phyloP scores from a whole-genome alignment of 2,329 filamentous ascomycete species.

The Penicillium aurantiogriseum region DNA sequence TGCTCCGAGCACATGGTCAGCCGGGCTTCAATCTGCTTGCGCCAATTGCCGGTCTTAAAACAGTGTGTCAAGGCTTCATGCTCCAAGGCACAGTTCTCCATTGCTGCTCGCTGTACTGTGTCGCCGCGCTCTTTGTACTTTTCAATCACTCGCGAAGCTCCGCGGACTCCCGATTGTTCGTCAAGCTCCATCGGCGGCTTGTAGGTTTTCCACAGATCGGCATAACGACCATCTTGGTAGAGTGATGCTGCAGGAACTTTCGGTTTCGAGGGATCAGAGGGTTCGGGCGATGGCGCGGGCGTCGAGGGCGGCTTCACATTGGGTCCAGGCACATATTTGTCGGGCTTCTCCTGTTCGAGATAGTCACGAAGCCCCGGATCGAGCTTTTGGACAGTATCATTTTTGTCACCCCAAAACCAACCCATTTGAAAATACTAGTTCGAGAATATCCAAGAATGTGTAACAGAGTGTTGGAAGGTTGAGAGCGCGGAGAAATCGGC shows the following conservation, averaged over 20 bases:
- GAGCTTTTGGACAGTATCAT: slow-evolving; percentile 70
- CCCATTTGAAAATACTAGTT: slow-evolving; percentile 49
- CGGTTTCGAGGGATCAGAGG: slow-evolving; percentile 33
- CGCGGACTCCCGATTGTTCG: slow-evolving; percentile 69
- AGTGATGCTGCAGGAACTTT: slow-evolving; percentile 53
- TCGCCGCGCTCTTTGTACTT: slow-evolving; percentile 79
- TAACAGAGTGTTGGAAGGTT: background rate
- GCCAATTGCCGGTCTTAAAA: slow-evolving; percentile 69
- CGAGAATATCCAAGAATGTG: background rate
- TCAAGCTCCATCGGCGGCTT: slow-evolving; percentile 64
- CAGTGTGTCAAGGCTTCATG: slow-evolving; percentile 81
- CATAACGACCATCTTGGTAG: slow-evolving; percentile 70
- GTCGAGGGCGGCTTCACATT: slow-evolving; percentile 27
- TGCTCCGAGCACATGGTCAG: slow-evolving; percentile 79
- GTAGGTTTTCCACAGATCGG: slow-evolving; percentile 92
- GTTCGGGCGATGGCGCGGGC: slow-evolving; percentile 19
- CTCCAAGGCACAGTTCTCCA: slow-evolving; percentile 91
- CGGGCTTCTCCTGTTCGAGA: slow-evolving; percentile 75
- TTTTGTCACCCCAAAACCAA: slow-evolving; percentile 59
- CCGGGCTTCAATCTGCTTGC: slow-evolving; percentile 52
- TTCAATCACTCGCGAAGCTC: slow-evolving; percentile 79
- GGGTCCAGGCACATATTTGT: slow-evolving; percentile 58
- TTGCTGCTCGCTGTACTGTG: slow-evolving; percentile 72
- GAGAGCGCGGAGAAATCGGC: slow-evolving; percentile 24
- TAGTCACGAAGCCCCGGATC: slow-evolving; percentile 82